phyloP scores from a whole-genome alignment of 208 protist genomes.

The Trypanosoma mega region DNA sequence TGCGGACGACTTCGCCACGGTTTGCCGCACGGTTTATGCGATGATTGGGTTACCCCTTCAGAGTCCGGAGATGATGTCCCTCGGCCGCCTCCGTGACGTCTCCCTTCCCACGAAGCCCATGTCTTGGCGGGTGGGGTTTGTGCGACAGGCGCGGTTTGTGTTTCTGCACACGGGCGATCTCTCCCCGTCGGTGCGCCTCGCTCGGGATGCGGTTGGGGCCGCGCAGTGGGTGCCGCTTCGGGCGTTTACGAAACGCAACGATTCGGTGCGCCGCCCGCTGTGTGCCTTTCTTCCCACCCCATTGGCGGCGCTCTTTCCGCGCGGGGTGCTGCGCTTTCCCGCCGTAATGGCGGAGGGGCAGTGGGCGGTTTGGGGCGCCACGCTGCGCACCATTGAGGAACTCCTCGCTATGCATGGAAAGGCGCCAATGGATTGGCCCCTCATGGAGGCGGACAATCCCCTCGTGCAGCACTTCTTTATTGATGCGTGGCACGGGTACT shows the following conservation, averaged over 20 bases:
- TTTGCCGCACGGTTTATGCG: conserved; percentile 46
- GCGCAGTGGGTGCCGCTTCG: conserved; percentile 66
- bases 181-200: conserved; percentile 51
- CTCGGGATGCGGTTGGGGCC: conserved; percentile 48
- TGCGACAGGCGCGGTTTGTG: conserved; percentile 79
- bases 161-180: conserved; percentile 72
- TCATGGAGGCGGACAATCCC: conserved; percentile 52
- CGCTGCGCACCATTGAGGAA: conserved; percentile 56
- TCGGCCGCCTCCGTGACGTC: conserved; percentile 66
- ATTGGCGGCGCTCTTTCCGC: conserved; percentile 50
- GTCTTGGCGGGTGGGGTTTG: too few relatives aligned
- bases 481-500: conserved; percentile 68
- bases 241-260: conserved; percentile 22
- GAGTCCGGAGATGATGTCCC: conserved; percentile 45
- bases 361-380: conserved; percentile 70
- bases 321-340: conserved; percentile 52
- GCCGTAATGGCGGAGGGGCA: conserved; percentile 30
- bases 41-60: conserved; percentile 58
- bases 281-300: too few relatives aligned
- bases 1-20: conserved; percentile 52
- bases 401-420: conserved; percentile 55
- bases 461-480: conserved; percentile 49
- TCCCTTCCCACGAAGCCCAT: conserved; percentile 32
- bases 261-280: too few relatives aligned
- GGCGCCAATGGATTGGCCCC: conserved; percentile 61